Base-by-base conservation (phyloP, 208 protist species). In the Wallacemonas sp. region DNA sequence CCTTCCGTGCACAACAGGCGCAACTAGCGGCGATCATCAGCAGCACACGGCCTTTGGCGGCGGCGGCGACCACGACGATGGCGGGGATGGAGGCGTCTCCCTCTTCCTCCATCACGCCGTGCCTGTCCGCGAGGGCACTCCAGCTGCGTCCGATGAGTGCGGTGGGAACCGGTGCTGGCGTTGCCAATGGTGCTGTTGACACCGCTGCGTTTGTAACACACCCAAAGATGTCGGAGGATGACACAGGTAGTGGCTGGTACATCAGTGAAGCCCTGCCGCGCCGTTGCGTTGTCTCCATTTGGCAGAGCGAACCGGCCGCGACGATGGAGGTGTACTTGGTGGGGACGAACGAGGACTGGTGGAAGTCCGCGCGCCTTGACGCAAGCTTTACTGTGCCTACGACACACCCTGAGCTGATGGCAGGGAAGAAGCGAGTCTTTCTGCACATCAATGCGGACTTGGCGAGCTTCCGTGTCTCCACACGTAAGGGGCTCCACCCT, bases 401-500 rank as follows among this genome's bases (percentile, higher is more conserved):
- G 9, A 26, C 44, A 17, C 19, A 24, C n/a, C 52, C 52, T 2
- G 52, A 58, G 52, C 52, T 58, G n/a, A 39, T 58, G 30, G 52
- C 52, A 26, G 52, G 52, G 17, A 58, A 58, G 30, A 58, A 58
- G 32, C 52, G 52, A 11, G 29, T 58, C 30, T 58, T 58, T 9
- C 52, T 58, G 8, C 52, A 58, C 30, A 21, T 58, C 29, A 29
- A 58, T 21, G 23, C 12, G 9, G 52, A 58, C n/a, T n/a, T 58
- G 11, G 52, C 52, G 32, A 27, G 52, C 52, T 34, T 58, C 32
- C 52, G 52, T 3, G 30, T 58, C 8, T 58, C 52, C 16, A 58
- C 52, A 17, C 52, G 52, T 17, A 58, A 39, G n/a, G 52, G 52
- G 4, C 14, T 58, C 17, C 30, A 30, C 21, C 30, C 30, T 4